Conservation (phyloP, 2,329 filamentous ascomycete genomes). For the Tolypocladium nubicola region DNA sequence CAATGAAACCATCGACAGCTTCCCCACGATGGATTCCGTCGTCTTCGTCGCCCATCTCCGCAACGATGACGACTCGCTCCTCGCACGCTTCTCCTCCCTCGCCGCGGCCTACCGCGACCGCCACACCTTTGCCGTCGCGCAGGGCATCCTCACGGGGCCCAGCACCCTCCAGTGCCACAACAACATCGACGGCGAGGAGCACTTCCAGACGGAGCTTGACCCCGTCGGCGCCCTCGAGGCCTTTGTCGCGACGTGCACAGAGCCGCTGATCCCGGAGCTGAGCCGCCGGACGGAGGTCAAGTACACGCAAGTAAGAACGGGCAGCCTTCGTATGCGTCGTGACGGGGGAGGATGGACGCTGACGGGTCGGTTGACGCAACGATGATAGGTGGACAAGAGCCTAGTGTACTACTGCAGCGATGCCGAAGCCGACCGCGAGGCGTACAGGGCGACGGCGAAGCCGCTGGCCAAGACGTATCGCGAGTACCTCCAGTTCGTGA, state of each 20-base stretch:
- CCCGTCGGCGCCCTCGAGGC: constrained; percentile 21
- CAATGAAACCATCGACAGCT: constrained; percentile 10
- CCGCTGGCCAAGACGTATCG: constrained; percentile 32
- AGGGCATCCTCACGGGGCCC: not conserved
- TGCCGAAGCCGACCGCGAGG: constrained; percentile 17
- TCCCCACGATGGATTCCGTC: constrained; percentile 26
- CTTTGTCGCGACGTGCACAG: constrained; percentile 26
- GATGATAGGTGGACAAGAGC: constrained; percentile 14
- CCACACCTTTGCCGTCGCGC: constrained; percentile 27
- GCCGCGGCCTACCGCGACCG: constrained; percentile 27
- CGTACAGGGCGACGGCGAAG: constrained; percentile 23
- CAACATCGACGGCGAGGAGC: constrained; percentile 24
- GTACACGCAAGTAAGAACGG: constrained; percentile 18
- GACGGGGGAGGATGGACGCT: not conserved
- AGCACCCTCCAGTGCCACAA: constrained; percentile 28
- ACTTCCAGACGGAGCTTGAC: constrained; percentile 19
- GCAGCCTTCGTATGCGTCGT: not conserved
- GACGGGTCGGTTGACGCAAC: not conserved
- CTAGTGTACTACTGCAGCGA: constrained; percentile 22
- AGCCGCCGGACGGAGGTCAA: constrained; percentile 33
- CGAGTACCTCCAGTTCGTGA: constrained; percentile 37
- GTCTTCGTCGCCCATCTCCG: constrained; percentile 30
- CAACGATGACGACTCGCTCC: constrained; percentile 15
- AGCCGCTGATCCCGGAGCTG: constrained; percentile 31
- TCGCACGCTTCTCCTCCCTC: constrained; percentile 17